phyloP scores from a whole-genome alignment of 257 asterid genomes.

The Solanum appendiculatum region DNA sequence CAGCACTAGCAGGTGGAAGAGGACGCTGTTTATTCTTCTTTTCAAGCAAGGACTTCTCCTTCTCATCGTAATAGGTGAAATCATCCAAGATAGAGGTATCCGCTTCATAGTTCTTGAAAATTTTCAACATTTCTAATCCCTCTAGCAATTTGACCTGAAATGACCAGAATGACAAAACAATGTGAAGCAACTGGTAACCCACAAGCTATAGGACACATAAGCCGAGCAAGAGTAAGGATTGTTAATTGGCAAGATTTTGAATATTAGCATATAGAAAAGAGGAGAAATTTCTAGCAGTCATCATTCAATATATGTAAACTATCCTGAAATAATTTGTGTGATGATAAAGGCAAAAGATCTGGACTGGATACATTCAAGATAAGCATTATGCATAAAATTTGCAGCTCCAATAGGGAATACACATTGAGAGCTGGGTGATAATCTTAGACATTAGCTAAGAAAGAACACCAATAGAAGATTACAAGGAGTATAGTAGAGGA shows the following conservation, averaged over 20 bases:
- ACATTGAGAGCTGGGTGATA: background rate
- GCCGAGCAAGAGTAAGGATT: background rate
- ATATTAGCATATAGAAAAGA: background rate
- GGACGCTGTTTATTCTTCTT: slow-evolving; percentile 77
- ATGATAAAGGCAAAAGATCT: background rate
- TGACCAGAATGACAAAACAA: background rate
- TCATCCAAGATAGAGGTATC: slow-evolving; percentile 91
- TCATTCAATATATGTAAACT: background rate
- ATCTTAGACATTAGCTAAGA: background rate
- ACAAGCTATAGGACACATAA: background rate
- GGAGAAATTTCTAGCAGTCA: background rate
- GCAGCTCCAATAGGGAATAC: background rate
- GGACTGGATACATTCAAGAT: background rate
- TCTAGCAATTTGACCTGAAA: slow-evolving; percentile 83
- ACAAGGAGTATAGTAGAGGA: slow-evolving; percentile 1
- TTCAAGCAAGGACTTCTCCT: slow-evolving; percentile 66
- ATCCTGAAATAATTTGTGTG: background rate
- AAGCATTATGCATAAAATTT: background rate
- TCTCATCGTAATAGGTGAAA: slow-evolving; percentile 78
- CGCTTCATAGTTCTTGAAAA: slow-evolving; percentile 74
- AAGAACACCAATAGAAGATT: background rate
- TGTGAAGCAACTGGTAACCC: background rate
- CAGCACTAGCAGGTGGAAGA: slow-evolving; percentile 29
- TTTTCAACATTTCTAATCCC: slow-evolving; percentile 84
- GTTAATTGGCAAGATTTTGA: background rate